Percentiles rank a stretch among this genome's conserved stretches.
These are phyloP conservation scores for Circinella umbellata DNA, from an alignment of 371 early-diverging fungal genomes.

Conservation along the genomic window DNA sequence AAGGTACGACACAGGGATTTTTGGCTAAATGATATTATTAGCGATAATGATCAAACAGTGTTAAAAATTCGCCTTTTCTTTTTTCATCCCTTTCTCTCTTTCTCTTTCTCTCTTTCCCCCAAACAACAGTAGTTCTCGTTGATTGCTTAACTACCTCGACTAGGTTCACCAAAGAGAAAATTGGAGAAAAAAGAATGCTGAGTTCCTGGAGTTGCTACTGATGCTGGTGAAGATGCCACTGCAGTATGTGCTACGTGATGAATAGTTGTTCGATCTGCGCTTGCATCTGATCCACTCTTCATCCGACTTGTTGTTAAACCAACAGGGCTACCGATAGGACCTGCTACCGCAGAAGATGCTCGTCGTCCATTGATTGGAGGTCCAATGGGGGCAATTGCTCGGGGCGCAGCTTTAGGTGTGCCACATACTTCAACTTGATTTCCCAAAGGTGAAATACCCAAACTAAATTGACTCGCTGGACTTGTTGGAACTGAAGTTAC, in stretches of 20 bases:
- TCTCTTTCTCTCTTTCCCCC: too few species aligned
- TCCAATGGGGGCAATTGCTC: conserved; percentile 41
- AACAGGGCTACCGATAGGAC: conserved; percentile 35
- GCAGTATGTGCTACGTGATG: conserved; percentile 1
- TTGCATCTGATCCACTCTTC: conserved; percentile 10
- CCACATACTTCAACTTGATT: conserved; percentile 14
- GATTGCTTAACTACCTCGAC: conserved; percentile 8
- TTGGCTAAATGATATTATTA: background rate
- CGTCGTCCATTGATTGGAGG: conserved; percentile 30
- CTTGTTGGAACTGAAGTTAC: conserved; percentile 8
- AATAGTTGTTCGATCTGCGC: background rate
- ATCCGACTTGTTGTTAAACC: conserved; percentile 19
- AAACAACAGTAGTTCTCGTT: too few species aligned
- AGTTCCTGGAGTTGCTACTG: background rate
- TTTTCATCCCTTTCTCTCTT: too few species aligned
- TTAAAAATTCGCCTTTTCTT: too few species aligned
- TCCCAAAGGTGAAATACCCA: conserved; percentile 16
- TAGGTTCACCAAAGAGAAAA: conserved; percentile 27
- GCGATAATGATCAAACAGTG: too few species aligned
- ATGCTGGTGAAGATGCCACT: conserved; percentile 6
- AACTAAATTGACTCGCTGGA: conserved; percentile 15
- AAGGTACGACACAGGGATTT: background rate
- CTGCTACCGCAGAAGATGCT: conserved; percentile 27
- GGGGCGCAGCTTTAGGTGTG: conserved; percentile 2
- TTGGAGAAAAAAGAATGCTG: conserved; percentile 31